Conservation (phyloP, 2,329 filamentous ascomycete species). For the Moelleriella libera region DNA sequence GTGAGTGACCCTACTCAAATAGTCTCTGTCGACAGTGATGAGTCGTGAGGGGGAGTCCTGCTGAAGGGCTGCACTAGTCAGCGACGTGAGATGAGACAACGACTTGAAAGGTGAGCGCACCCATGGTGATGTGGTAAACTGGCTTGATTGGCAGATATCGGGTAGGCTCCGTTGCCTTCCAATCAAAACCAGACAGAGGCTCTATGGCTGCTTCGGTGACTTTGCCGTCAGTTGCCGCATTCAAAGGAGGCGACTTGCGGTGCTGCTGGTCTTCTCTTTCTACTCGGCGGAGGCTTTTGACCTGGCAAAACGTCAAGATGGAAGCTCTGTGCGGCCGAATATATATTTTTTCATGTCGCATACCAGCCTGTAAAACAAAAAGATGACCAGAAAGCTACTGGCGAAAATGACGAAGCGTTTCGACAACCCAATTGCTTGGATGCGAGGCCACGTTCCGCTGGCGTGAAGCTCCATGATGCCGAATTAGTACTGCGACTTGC, state of each 20-base stretch:
- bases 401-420: too few relatives aligned
- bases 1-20: constrained; percentile 26
- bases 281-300: background rate
- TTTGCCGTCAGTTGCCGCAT: background rate
- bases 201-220: constrained; percentile 6
- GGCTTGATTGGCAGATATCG: constrained; percentile 35
- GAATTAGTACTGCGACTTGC: too few relatives aligned
- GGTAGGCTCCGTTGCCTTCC: constrained; percentile 20
- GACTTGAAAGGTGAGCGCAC: constrained; percentile 13
- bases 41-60: constrained; percentile 30
- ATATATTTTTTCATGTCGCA: background rate
- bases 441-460: too few relatives aligned
- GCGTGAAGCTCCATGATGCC: too few relatives aligned
- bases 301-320: background rate
- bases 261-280: background rate
- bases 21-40: constrained; percentile 37
- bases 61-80: constrained; percentile 21
- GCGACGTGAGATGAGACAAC: background rate
- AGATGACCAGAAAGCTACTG: background rate
- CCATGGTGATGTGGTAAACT: constrained; percentile 40
- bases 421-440: too few relatives aligned
- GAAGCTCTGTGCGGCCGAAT: background rate
- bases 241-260: background rate
- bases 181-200: constrained; percentile 21
- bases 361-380: background rate